Evolutionary conservation across 2,329 filamentous ascomycete species (phyloP).

Genomic region (Fusarium illudens): DNA sequence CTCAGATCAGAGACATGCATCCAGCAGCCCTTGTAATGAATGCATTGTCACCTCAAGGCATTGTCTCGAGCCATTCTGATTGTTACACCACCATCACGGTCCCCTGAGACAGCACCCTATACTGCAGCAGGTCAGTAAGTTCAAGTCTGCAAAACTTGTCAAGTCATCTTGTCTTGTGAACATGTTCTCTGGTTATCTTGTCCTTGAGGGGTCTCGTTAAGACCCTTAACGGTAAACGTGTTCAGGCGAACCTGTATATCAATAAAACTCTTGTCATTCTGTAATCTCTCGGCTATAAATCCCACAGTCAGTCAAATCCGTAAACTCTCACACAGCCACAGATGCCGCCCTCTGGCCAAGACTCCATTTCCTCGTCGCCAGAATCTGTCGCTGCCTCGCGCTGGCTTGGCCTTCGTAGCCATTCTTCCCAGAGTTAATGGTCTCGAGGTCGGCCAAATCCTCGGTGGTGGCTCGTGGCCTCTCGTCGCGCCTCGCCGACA

Average conservation of each 20-base stretch:
- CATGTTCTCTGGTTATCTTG: not conserved
- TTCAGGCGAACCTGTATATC: not conserved
- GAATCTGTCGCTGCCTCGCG: constrained; percentile 35
- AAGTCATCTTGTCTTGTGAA: not conserved
- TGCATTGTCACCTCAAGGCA: not conserved
- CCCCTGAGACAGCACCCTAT: not conserved
- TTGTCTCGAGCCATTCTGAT: not conserved
- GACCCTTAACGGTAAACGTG: not conserved
- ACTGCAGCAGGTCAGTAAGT: not conserved
- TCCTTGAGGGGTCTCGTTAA: not conserved
- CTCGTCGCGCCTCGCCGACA: constrained; percentile 49
- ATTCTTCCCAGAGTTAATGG: constrained; percentile 29
- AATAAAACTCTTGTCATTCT: not conserved
- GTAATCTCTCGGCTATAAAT: not conserved
- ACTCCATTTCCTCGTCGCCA: constrained; percentile 38
- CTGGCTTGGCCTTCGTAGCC: constrained; percentile 7
- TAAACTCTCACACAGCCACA: constrained; percentile 11
- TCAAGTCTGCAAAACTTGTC: not conserved
- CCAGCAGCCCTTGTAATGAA: not conserved
- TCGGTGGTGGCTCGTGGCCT: constrained; percentile 19
- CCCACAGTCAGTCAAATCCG: not conserved
- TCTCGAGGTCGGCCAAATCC: constrained; percentile 33
- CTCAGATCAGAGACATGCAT: constrained; percentile 19
- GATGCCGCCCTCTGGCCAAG: constrained; percentile 24
- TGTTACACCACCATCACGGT: not conserved